These are phyloP conservation scores for Westerdykella sp. DNA, from an alignment of 2,329 filamentous ascomycete genomes.

Conservation along the genomic window DNA sequence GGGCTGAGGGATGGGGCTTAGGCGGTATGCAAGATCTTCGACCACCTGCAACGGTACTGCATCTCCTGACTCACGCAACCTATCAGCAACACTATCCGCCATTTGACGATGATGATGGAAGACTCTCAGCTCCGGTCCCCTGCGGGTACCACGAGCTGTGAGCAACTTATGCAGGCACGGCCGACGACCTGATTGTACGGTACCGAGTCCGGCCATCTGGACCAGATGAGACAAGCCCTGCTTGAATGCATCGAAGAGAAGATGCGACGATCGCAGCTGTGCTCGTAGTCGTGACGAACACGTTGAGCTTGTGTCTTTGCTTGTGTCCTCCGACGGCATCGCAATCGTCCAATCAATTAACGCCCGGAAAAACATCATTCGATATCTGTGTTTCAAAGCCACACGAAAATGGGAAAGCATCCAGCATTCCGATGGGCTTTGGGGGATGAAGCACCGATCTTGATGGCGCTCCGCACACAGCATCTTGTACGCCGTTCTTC, in stretches of 20 bases:
- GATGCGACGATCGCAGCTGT: background rate
- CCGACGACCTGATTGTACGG: background rate
- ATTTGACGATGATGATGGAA: background rate
- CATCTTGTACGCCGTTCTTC: background rate
- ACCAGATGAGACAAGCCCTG: conserved; percentile 13
- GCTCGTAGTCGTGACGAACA: no score
- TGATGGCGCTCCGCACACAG: background rate
- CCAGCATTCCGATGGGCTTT: conserved; percentile 1
- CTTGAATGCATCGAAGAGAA: background rate
- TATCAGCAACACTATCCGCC: conserved; percentile 11
- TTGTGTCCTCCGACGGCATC: background rate
- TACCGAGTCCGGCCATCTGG: conserved; percentile 7
- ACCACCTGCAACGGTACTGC: conserved; percentile 5
- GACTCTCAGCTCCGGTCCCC: background rate
- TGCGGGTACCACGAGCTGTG: conserved; percentile 7
- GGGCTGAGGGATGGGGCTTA: conserved; percentile 21
- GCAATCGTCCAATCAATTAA: no score
- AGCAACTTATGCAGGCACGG: conserved; percentile 8
- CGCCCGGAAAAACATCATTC: background rate
- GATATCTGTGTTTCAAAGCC: background rate
- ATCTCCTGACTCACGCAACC: conserved; percentile 1
- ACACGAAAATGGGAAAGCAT: background rate
- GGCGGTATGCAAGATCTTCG: conserved; percentile 6
- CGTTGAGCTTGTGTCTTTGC: no score
- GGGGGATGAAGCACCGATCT: background rate